Evolutionary conservation across 495 filamentous ascomycete genomes (phyloP).

Genomic region (Annulohypoxylon nitens): DNA sequence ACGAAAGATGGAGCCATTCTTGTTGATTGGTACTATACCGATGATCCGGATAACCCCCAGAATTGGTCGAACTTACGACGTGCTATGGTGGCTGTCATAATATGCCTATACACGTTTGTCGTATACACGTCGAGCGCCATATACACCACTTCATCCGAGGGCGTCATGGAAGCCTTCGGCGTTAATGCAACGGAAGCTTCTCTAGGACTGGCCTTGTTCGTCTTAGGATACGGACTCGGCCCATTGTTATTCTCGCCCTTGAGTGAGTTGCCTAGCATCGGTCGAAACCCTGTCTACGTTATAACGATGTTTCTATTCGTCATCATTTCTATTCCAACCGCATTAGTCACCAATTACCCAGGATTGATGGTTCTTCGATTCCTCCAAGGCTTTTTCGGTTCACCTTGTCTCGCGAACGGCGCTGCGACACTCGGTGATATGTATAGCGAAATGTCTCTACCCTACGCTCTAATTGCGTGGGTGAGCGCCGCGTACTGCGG

Average conservation of each 20-base stretch:
- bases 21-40: conserved; percentile 68
- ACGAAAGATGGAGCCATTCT: conserved; percentile 65
- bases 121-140: conserved; percentile 65
- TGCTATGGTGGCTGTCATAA: conserved; percentile 61
- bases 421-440: conserved; percentile 84
- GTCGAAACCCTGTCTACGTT: conserved; percentile 77
- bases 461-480: conserved; percentile 79
- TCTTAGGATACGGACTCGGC: conserved; percentile 72
- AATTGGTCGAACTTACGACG: conserved; percentile 63
- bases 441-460: conserved; percentile 75
- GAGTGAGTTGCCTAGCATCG: conserved; percentile 74
- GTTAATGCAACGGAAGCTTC: conserved; percentile 67
- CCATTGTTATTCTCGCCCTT: conserved; percentile 58
- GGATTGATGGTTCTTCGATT: conserved; percentile 82
- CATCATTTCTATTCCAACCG: conserved; percentile 80
- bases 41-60: conserved; percentile 68
- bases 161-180: conserved; percentile 62
- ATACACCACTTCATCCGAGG: conserved; percentile 60
- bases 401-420: conserved; percentile 80
- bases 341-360: conserved; percentile 76
- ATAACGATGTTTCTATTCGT: conserved; percentile 77
- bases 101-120: conserved; percentile 65
- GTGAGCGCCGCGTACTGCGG: conserved; percentile 59
- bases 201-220: conserved; percentile 67
- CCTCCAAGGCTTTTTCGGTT: conserved; percentile 79